Base-by-base conservation (phyloP, 148 eudicot genomes). In the Camellia lanceoleosa region DNA sequence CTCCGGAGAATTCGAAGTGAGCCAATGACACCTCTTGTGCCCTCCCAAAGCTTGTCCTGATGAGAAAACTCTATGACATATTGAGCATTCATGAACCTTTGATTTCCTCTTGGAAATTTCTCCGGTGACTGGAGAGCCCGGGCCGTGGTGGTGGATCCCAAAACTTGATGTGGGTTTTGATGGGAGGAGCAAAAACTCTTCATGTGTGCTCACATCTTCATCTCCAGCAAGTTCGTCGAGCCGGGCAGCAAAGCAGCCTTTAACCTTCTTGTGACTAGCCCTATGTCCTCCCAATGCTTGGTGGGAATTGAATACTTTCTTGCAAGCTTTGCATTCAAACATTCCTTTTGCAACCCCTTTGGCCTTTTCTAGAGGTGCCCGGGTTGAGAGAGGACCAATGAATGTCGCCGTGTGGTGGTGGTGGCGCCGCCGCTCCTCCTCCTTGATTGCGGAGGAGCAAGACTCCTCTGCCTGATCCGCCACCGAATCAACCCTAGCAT, bases 11-110 rank as follows among this genome's bases (percentile, higher is more conserved):
- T 87, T 92, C 1, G 97, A 90, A 3, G 94, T 92, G 83, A 95
- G 85, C 99, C 99, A 93, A 68, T 96, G 98, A 47, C 97, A 96
- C 83, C 99, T 90, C 79, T 96, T 93, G 81, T 93, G 99, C 8
- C 97, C 98, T 3, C 99, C 99, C 5, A 96, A 59, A 5, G 99
- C 99, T 83, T 96, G 98, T 1, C 98, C 99, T 0, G 98, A 91
- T 0, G 93, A 81, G 79, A 96, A 96, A 19, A 91, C 79, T 23
- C 91, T 78, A 44, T 92, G 92, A 47, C 99, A 96, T 16, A 96
- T 91, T 4, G 97, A 85, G 80, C 98, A 96, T 78, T 93, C 91
- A 49, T 96, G 99, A 2, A 91, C 95, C 63, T 92, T 91, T 0
- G 98, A 76, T 59, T 86, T 92, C 79, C 83, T 88, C 83, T 84